These are phyloP conservation scores for Podospora australis DNA, from an alignment of 495 filamentous ascomycete species.

Conservation along the genomic window DNA sequence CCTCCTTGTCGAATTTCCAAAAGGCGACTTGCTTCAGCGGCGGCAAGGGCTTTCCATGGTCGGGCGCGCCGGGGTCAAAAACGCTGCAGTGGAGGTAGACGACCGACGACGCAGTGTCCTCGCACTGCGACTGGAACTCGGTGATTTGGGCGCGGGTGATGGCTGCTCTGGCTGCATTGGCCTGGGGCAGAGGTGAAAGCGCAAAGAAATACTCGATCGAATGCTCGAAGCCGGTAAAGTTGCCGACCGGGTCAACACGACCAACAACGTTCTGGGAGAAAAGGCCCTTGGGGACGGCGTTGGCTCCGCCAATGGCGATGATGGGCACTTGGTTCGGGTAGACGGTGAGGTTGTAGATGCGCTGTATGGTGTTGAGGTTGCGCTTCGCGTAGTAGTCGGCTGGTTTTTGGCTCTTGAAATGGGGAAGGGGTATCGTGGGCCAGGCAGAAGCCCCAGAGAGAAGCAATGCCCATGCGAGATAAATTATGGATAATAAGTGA, in stretches of 20 bases:
- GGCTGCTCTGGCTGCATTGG: conserved; percentile 19
- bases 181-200: conserved; percentile 27
- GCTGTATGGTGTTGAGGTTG: conserved; percentile 32
- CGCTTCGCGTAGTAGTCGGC: conserved; percentile 14
- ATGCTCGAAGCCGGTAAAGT: conserved; percentile 31
- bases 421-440: no score
- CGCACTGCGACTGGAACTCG: conserved; percentile 29
- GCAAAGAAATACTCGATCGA: conserved; percentile 38
- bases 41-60: conserved; percentile 23
- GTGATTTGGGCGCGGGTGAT: conserved; percentile 29
- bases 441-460: no score
- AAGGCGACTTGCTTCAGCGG: conserved; percentile 33
- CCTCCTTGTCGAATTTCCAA: conserved; percentile 29
- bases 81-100: conserved; percentile 32
- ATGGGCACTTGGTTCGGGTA: conserved; percentile 37
- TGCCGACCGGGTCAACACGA: conserved; percentile 31
- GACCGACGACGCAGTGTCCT: conserved; percentile 27
- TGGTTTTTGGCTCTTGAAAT: conserved; percentile 10
- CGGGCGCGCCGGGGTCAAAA: conserved; percentile 18
- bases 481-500: no score
- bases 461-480: neutral
- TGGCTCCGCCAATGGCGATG: conserved; percentile 18
- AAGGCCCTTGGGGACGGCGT: conserved; percentile 27
- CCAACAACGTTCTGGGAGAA: conserved; percentile 31
- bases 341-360: conserved; percentile 37